These are phyloP conservation scores for Saccharomycopsis hybrid DNA, from an alignment of 1,139 yeast genomes.

Conservation along the genomic window DNA sequence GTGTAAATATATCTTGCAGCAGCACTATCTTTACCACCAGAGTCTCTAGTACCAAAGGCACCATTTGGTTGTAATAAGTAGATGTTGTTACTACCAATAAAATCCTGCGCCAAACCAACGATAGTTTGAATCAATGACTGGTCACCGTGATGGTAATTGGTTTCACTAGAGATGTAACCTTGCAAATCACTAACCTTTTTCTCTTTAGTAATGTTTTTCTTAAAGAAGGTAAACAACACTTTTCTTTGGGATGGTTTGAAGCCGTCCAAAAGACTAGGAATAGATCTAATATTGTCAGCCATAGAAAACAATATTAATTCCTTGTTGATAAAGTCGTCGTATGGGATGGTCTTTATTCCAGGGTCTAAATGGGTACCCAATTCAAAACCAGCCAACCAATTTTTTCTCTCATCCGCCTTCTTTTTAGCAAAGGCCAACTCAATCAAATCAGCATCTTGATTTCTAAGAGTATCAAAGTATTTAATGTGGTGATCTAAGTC, in stretches of 20 bases:
- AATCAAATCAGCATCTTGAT: conserved; percentile 71
- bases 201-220: conserved; percentile 69
- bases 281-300: conserved; percentile 95
- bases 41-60: conserved; percentile 92
- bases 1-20: conserved; percentile 97
- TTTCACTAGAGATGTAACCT: conserved; percentile 83
- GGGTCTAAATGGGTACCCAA: conserved; percentile 95
- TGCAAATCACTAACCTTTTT: conserved; percentile 88
- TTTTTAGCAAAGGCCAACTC: conserved; percentile 94
- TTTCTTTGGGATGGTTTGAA: conserved; percentile 97
- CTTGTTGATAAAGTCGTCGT: conserved; percentile 89
- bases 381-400: conserved; percentile 83
- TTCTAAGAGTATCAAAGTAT: conserved; percentile 74
- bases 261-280: conserved; percentile 92
- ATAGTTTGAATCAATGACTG: conserved; percentile 82
- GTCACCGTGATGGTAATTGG: conserved; percentile 97
- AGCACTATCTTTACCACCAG: conserved; percentile 98
- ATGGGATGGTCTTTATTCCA: conserved; percentile 70
- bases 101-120: conserved; percentile 90
- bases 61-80: conserved; percentile 87
- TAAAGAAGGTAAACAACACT: conserved; percentile 82
- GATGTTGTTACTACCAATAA: conserved; percentile 87
- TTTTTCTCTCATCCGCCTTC: conserved; percentile 96
- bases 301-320: conserved; percentile 91
- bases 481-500: conserved; percentile 84